Base-by-base conservation (phyloP, 2,329 filamentous ascomycete genomes). In the Neofusicoccum laricinum region DNA sequence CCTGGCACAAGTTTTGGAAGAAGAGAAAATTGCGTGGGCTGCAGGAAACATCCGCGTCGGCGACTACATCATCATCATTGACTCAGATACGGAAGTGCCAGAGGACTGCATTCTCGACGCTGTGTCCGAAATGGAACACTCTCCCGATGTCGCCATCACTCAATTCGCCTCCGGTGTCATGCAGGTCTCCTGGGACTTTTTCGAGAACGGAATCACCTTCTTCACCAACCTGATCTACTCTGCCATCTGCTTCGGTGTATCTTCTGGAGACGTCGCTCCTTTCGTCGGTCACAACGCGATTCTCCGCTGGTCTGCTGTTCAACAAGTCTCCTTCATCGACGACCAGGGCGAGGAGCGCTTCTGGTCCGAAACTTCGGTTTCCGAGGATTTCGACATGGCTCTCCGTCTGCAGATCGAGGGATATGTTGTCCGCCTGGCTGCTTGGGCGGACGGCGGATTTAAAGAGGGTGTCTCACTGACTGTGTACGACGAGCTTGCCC, bases 11-110 rank as follows among this genome's bases (percentile, higher is more conserved):
- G 85, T 89, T 17, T 82, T 93, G 41, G 84, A 88, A 51, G 86
- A 77, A 49, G 74, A 90, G 64, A 87, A 88, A 17, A 86, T 88
- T 32, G 90, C 90, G 32, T 91, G 89, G 90, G 91, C 91, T 17
- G 91, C 92, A 72, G 92, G 92, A 67, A 93, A 95, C 76, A 89
- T 96, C 69, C 90, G 92, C 59, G 82, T 96, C 21, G 92, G 92
- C 11, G 62, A 64, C 12, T 64, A 61, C 55, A 61, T 61, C 36
- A 49, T 64, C 30, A 51, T 61, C 36, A 61, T 64, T 25, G 63
- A 66, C 14, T 92, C 90, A 1, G 90, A 93, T 75, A 93, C 90
- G 34, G 89, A 90, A 76, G 90, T 92, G 2, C 91, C 91, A 1
- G 79, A 83, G 43, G 91, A 93, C 75, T 94, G 91, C 71, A 81